Evolutionary conservation across 2,329 filamentous ascomycete species (phyloP), one percentile per base, ranked within the genome.

Genomic region (Penicillium sp.): DNA sequence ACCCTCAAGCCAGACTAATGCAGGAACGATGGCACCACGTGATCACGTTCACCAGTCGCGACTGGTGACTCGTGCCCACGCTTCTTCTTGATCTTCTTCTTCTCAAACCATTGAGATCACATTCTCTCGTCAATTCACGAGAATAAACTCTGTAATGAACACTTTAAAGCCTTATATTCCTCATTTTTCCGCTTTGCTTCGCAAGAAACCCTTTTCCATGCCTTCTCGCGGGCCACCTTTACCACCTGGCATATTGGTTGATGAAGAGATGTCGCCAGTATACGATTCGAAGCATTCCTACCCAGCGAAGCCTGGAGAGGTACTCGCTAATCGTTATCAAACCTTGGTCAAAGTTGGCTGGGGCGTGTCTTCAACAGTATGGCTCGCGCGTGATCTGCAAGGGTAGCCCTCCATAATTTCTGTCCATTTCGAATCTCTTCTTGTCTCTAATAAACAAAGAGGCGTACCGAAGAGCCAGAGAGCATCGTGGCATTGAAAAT

Each of bases 311-410:
- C 70, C 72, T 52, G 71, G 72, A 60, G 71, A 74, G 55, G 53
- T 73, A 40, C 63, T 75, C 48, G 65, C 55, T 35, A 54, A 70
- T 66, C 65, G 63, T n/a, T 74, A 72, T n/a, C 68, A 74, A 58
- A 53, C 53, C 4, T 14, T 74, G 22, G 62, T 70, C 26, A 74
- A 75, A 59, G 59, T 75, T 59, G 71, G 72, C 43, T 75, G 68
- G 70, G 73, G 71, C 2, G 60, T 68, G 6, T 70, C 63, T 43
- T 75, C 69, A 49, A 75, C 70, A 57, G 68, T 71, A 57, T 75
- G 68, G 70, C 61, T 75, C 6, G 71, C 73, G 42, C 70, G 65
- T 55, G 71, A 74, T 66, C 54, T 74, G 53, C 52, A 68, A 66
- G 55, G 63, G 70, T 71, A 72, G 19, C 55, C 37, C 63, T 64